Evolutionary conservation across 352 stramenopile genomes (phyloP), one percentile per base, ranked within the genome.

Genomic region (Globisporangium cederbergense): DNA sequence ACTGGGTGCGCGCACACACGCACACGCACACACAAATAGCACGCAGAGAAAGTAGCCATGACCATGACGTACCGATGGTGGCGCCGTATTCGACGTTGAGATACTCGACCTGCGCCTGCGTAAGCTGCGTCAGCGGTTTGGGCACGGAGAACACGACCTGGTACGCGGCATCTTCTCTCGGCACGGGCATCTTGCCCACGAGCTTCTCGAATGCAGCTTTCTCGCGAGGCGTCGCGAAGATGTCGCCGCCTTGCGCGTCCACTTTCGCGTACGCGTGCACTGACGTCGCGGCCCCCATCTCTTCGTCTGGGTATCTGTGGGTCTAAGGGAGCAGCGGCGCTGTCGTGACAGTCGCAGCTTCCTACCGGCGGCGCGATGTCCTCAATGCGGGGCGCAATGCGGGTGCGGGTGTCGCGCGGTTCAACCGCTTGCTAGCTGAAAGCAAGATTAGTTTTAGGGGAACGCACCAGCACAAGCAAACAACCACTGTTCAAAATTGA

Each of bases 161-260:
- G 55, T 88, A 92, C 52, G 77, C 81, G 11, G 61, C 42, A 55
- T 94, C 80, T 22, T 88, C 80, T 42, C 74, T 72, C 3, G 75
- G 60, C 40, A 88, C 66, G 4, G 78, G 68, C 32, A 68, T 64
- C 49, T 77, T 73, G 51, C 79, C 79, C n/a, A 89, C 73, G 58
- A 94, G 82, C 66, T 84, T 91, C 64, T 94, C 81, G 64, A 92
- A 87, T 5, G 86, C 83, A 13, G 67, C 65, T 55, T 80, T 78
- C 68, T 90, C 78, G 14, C 68, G 68, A 3, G 66, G 59, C 49
- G 81, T 89, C 34, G 77, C 62, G 55, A 90, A 90, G 34, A 86
- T 64, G 46, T 18, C 43, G n/a, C 43, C 43, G 51, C 28, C 65
- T 59, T 34, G 76, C 49, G 51, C 67, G 63, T 10, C 56, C 32